Evolutionary conservation across 2,329 filamentous ascomycete genomes (phyloP).

Genomic region (Trichoderma asperellum): DNA sequence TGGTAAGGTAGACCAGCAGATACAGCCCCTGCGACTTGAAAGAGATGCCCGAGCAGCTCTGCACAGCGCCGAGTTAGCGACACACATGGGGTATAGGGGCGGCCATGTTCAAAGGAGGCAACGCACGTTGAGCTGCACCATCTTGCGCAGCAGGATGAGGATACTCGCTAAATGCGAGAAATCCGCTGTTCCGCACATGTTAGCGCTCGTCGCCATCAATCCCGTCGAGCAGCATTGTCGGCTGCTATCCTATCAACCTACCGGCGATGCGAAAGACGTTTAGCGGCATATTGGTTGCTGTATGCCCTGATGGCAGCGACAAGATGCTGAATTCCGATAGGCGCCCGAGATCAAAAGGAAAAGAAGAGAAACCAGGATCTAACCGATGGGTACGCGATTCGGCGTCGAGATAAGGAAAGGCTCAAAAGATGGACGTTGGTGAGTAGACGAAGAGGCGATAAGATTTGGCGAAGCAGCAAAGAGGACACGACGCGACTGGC

Average conservation of each 20-base stretch:
- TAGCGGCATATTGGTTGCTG: slow-evolving; percentile 49
- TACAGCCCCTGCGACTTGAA: slow-evolving; percentile 99
- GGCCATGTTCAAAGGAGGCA: not conserved
- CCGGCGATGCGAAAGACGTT: slow-evolving; percentile 64
- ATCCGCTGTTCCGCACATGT: slow-evolving; percentile 66
- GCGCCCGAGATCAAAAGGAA: not conserved
- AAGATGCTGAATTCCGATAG: not conserved
- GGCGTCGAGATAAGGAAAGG: slow-evolving; percentile 1
- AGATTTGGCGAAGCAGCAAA: slow-evolving; percentile 30
- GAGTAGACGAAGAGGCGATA: slow-evolving; percentile 10
- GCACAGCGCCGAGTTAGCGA: slow-evolving; percentile 30
- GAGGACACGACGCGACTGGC: slow-evolving; percentile 36
- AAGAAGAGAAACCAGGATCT: not conserved
- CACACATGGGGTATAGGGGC: not conserved
- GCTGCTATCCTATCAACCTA: slow-evolving; percentile 43
- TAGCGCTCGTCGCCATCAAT: slow-evolving; percentile 22
- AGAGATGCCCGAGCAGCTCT: slow-evolving; percentile 97
- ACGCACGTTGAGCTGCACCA: slow-evolving; percentile 81
- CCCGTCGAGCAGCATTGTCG: not conserved
- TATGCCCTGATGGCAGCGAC: slow-evolving; percentile 7
- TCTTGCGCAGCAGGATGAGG: slow-evolving; percentile 94
- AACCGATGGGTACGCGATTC: not conserved
- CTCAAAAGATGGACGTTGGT: not conserved
- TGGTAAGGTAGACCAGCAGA: slow-evolving; percentile 87
- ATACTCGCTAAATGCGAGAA: slow-evolving; percentile 95